Base-by-base conservation (phyloP, 495 filamentous ascomycete genomes). In the Rostrohypoxylon terebratum region DNA sequence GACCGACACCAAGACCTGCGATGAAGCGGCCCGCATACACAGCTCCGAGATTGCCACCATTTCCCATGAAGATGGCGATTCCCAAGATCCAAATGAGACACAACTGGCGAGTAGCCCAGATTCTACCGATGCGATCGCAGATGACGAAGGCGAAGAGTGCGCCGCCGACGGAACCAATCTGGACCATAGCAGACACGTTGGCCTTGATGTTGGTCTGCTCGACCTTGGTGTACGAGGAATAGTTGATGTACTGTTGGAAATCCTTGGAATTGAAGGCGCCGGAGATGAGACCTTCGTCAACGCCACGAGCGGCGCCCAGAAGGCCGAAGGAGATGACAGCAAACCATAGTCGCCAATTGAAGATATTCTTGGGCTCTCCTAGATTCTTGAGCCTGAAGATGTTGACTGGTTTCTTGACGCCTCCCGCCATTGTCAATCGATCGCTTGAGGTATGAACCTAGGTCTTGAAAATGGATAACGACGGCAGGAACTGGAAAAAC, bases 201-300 rank as follows among this genome's bases (percentile, higher is more conserved):
- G 83, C 89, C 72, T 90, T 88, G 80, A 89, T 90, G 71, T 90
- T 84, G 6, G 87, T 86, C 66, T 81, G 77, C 38, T 85, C 88
- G 55, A 86, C 83, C 36, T 83, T 80, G 54, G 83, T 81, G 38
- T 87, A 85, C 13, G 78, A 76, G 59, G 79, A 80, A 68, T 90
- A 88, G 20, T 87, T 82, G 80, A 91, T 90, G 47, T 83, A 84
- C 4, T 77, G 68, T 70, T 89, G 84, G 69, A 92, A 93, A 47
- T 89, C 83, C 50, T 84, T 82, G 13, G 88, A 88, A 69, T 88
- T 87, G 77, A 92, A 88, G 18, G 90, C 88, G 14, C 82, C 90
- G 7, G 86, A 87, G 74, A 92, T 92, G 47, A 92, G 81, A 34
- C 90, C 91, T 76, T 93, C 91, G 69, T 93, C 91, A n/a, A 93